These are phyloP conservation scores for Auriscalpium microsporum DNA, from an alignment of 768 basidiomycete species.

Conservation along the genomic window DNA sequence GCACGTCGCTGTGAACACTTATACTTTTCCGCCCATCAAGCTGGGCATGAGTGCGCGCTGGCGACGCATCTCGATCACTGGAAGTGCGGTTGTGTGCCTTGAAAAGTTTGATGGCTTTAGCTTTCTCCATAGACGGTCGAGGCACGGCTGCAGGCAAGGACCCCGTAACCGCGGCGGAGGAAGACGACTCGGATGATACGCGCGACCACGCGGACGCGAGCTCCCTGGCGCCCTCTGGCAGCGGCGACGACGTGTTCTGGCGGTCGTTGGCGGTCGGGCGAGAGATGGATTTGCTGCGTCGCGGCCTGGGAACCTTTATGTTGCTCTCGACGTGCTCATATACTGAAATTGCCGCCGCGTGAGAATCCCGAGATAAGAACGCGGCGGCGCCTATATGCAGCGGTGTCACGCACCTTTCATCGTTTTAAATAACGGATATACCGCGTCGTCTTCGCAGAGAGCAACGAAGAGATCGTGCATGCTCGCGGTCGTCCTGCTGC, in stretches of 20 bases:
- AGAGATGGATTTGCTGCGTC: conserved; percentile 63
- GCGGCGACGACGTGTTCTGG: conserved; percentile 6
- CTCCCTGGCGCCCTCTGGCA: conserved; percentile 12
- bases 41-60: conserved; percentile 22
- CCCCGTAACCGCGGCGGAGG: conserved; percentile 16
- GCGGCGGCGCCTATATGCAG: conserved; percentile 1
- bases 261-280: conserved; percentile 33
- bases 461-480: conserved; percentile 80
- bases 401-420: conserved; percentile 61
- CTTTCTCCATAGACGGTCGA: conserved; percentile 58
- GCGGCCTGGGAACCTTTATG: conserved; percentile 46
- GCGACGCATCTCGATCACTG: conserved; percentile 26
- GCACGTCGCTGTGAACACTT: conserved; percentile 2
- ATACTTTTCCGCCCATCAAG: conserved; percentile 5
- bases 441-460: conserved; percentile 81
- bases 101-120: conserved; percentile 54
- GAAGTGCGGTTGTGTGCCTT: conserved; percentile 28
- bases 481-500: conserved; percentile 66
- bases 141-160: conserved; percentile 17
- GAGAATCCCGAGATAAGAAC: conserved; percentile 23
- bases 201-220: conserved; percentile 23
- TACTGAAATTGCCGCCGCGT: conserved; percentile 27
- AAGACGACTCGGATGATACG: conserved; percentile 32
- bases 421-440: conserved; percentile 77
- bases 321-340: conserved; percentile 72